phyloP scores from a whole-genome alignment of 2,329 filamentous ascomycete species.

The Phaeosphaeria sp. region DNA sequence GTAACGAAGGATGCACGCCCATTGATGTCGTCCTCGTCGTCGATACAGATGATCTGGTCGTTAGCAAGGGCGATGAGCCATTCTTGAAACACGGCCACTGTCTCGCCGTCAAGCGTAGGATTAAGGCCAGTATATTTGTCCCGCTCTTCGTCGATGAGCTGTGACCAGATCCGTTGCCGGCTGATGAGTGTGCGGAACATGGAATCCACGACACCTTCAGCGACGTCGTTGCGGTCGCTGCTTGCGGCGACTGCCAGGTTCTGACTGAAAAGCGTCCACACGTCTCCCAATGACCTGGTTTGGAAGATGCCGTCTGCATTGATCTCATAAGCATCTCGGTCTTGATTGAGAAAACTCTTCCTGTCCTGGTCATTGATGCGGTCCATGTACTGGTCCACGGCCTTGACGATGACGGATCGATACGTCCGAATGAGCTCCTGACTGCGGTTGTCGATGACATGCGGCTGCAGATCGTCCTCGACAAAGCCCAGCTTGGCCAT shows the following conservation, averaged over 20 bases:
- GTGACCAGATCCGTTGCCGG: conserved; percentile 86
- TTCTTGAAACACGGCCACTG: conserved; percentile 77
- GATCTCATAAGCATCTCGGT: conserved; percentile 78
- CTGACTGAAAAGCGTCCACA: conserved; percentile 97
- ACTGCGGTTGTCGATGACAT: conserved; percentile 89
- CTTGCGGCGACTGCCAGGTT: conserved; percentile 85
- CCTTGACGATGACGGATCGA: conserved; percentile 91
- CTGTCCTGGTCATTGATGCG: conserved; percentile 85
- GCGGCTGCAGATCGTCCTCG: conserved; percentile 78
- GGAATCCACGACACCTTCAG: conserved; percentile 93
- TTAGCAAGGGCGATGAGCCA: conserved; percentile 98
- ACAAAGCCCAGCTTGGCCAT: conserved; percentile 88
- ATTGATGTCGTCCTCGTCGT: conserved; percentile 68
- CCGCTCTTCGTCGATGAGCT: conserved; percentile 86
- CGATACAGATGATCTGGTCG: conserved; percentile 97
- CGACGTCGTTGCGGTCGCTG: conserved; percentile 85
- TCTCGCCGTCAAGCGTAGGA: conserved; percentile 71
- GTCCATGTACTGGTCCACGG: conserved; percentile 97
- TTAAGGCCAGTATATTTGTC: conserved; percentile 67
- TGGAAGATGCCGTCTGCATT: conserved; percentile 85
- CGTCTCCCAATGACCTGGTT: conserved; percentile 88
- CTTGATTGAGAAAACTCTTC: conserved; percentile 79
- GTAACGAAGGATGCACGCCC: conserved; percentile 81
- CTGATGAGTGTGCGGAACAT: conserved; percentile 88
- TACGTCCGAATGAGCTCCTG: conserved; percentile 92